These are phyloP conservation scores for Phytophthora melonis DNA, from an alignment of 352 stramenopile genomes.

Conservation along the genomic window DNA sequence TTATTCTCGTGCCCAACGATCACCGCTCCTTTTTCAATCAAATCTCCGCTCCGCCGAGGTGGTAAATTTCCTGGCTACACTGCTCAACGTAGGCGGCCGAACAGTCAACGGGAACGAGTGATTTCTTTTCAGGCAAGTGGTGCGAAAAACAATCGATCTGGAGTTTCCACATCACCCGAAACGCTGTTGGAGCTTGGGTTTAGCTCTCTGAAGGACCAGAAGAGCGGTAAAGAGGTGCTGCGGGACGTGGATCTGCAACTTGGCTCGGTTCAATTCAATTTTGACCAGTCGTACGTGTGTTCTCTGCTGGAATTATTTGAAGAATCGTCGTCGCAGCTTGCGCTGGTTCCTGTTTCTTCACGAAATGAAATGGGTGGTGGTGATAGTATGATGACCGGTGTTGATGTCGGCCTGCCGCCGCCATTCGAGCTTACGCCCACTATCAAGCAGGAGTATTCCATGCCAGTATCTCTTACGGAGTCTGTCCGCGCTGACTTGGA, in stretches of 20 bases:
- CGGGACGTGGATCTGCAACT: conserved; percentile 76
- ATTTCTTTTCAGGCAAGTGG: conserved; percentile 64
- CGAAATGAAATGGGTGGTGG: conserved; percentile 28
- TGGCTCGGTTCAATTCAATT: conserved; percentile 83
- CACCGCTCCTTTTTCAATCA: conserved; percentile 66
- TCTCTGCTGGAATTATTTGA: conserved; percentile 81
- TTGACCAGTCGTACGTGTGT: conserved; percentile 87
- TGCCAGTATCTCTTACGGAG: conserved; percentile 80
- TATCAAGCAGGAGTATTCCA: conserved; percentile 73
- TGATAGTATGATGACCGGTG: conserved; percentile 10
- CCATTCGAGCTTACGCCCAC: conserved; percentile 71
- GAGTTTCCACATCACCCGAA: conserved; percentile 30
- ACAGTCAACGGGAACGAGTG: conserved; percentile 66
- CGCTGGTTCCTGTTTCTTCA: conserved; percentile 33
- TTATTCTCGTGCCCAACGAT: conserved; percentile 85
- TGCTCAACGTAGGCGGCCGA: conserved; percentile 40
- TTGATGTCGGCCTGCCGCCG: conserved; percentile 48
- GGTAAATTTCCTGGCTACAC: conserved; percentile 42
- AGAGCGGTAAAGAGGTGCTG: conserved; percentile 61
- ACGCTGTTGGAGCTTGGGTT: conserved; percentile 78
- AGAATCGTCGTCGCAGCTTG: conserved; percentile 67
- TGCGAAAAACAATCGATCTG: conserved; percentile 23
- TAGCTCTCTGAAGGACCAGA: conserved; percentile 64
- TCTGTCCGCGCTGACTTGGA: conserved; percentile 86
- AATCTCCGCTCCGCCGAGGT: conserved; percentile 55